Evolutionary conservation across 257 asterid species (phyloP).

Genomic region (Capsicum rhomboideum): DNA sequence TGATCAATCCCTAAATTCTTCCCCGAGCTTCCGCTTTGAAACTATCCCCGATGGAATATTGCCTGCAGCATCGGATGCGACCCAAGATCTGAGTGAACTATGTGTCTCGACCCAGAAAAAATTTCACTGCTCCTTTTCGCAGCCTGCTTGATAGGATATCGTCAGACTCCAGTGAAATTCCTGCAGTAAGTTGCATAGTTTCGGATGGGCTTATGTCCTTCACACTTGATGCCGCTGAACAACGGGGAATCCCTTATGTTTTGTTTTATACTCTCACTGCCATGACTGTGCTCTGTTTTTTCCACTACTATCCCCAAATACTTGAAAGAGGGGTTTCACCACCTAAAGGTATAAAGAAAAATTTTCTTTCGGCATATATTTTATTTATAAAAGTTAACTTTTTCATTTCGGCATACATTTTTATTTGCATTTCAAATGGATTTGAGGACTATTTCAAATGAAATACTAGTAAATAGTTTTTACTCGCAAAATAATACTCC

Average conservation of each 20-base stretch:
- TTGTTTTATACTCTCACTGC: background rate
- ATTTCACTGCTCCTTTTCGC: background rate
- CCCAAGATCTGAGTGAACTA: background rate
- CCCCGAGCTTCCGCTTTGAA: background rate
- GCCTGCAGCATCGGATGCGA: background rate
- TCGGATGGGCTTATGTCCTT: conserved; percentile 8
- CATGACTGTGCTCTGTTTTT: background rate
- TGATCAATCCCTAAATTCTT: background rate
- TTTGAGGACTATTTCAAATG: too few species aligned
- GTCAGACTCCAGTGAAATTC: background rate
- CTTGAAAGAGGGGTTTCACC: conserved; percentile 5
- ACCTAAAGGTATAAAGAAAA: background rate
- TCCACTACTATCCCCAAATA: conserved; percentile 1
- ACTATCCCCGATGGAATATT: conserved; percentile 12
- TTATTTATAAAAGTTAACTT: too few species aligned
- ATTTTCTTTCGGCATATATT: too few species aligned
- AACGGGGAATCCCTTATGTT: background rate
- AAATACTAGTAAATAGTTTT: too few species aligned
- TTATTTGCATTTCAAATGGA: too few species aligned
- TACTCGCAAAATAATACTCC: too few species aligned
- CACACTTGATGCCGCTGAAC: background rate
- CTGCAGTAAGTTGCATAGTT: conserved; percentile 4
- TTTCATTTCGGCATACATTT: too few species aligned
- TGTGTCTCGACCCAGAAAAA: background rate
- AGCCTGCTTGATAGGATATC: background rate